These are phyloP conservation scores for Phytophthora tentaculata DNA, from an alignment of 352 stramenopile genomes.

Conservation along the genomic window DNA sequence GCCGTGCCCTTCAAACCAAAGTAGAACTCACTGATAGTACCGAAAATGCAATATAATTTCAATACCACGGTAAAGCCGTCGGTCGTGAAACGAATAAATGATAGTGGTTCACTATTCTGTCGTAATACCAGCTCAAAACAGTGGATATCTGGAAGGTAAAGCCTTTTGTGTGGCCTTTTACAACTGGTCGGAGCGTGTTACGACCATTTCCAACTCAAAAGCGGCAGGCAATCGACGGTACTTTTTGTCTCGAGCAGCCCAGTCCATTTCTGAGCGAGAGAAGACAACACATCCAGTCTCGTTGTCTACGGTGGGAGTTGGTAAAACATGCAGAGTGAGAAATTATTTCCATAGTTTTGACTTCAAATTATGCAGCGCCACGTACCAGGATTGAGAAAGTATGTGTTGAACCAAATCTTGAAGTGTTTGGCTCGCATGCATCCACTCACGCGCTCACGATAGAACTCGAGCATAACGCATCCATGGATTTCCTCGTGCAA, in stretches of 20 bases:
- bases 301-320: slow-evolving; percentile 32
- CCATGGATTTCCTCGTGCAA: slow-evolving; percentile 52
- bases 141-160: neutral
- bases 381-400: slow-evolving; percentile 49
- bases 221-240: slow-evolving; percentile 63
- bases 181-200: slow-evolving; percentile 25
- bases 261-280: slow-evolving; percentile 66
- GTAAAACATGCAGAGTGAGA: neutral
- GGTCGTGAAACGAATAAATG: neutral
- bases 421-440: slow-evolving; percentile 69
- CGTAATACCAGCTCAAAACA: neutral
- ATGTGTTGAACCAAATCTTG: slow-evolving; percentile 79
- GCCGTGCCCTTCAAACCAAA: slow-evolving; percentile 82
- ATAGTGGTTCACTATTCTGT: slow-evolving; percentile 1
- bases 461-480: slow-evolving; percentile 71
- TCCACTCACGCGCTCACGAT: slow-evolving; percentile 38
- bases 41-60: too few species aligned
- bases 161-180: neutral
- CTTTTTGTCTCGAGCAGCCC: slow-evolving; percentile 68
- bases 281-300: slow-evolving; percentile 46
- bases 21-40: slow-evolving; percentile 14
- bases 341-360: neutral
- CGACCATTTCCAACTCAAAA: slow-evolving; percentile 65
- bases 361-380: neutral
- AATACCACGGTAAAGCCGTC: too few species aligned